Evolutionary conservation across 176 grass and related monocot genomes (phyloP).

Genomic region (Rhynchospora breviuscula): DNA sequence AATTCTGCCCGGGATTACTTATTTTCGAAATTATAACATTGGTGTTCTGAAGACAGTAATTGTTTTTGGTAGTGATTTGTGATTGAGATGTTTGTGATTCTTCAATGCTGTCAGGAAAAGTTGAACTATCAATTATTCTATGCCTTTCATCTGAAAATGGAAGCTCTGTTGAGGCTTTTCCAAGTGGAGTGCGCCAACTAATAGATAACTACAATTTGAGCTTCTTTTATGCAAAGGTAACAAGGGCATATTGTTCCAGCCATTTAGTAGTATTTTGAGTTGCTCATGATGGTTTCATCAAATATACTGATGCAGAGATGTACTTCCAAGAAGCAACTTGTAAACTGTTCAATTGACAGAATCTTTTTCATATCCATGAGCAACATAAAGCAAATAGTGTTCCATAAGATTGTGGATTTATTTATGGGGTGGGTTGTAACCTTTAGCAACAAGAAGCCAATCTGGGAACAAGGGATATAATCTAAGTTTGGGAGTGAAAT

Average conservation of each 20-base stretch:
- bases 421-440: neutral
- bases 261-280: neutral
- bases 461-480: neutral
- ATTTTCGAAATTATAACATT: neutral
- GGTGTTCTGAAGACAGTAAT: neutral
- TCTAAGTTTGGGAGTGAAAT: neutral
- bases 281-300: neutral
- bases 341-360: neutral
- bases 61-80: constrained; percentile 5
- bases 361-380: neutral
- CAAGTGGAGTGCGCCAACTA: constrained; percentile 53
- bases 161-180: constrained; percentile 30
- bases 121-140: constrained; percentile 74
- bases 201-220: constrained; percentile 45
- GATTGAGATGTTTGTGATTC: constrained; percentile 5
- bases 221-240: constrained; percentile 60
- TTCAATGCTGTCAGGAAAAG: constrained; percentile 43
- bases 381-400: neutral
- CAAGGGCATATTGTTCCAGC: neutral
- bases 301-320: constrained; percentile 15
- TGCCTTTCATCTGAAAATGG: constrained; percentile 49
- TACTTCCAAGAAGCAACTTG: neutral
- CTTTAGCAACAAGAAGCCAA: neutral
- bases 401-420: neutral
- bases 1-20: neutral